phyloP scores from a whole-genome alignment of 1,284 basidiomycete genomes.

The Athelia sp. region DNA sequence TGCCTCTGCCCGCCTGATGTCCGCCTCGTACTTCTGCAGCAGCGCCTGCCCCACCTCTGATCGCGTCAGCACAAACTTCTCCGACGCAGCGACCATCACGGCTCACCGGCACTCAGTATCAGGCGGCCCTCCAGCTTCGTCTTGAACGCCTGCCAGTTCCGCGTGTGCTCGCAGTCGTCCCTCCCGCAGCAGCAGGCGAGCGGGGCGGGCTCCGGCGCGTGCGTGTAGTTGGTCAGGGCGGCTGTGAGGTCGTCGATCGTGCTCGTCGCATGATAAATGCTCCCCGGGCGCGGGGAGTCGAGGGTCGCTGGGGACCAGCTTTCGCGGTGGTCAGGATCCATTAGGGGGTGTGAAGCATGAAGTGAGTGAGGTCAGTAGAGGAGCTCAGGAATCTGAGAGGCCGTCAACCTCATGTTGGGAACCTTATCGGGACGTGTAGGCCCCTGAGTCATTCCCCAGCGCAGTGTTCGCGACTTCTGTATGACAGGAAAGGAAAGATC shows the following conservation, averaged over 20 bases:
- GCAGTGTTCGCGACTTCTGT: too few relatives aligned
- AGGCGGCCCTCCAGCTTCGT: constrained; percentile 70
- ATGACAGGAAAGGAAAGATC: too few relatives aligned
- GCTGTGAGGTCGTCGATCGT: constrained; percentile 76
- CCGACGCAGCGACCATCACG: too few relatives aligned
- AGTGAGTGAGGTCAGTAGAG: too few relatives aligned
- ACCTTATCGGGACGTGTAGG: too few relatives aligned
- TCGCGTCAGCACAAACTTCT: too few relatives aligned
- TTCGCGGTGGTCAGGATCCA: background rate
- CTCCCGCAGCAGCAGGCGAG: constrained; percentile 62
- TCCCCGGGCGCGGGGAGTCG: constrained; percentile 52
- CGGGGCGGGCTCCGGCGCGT: constrained; percentile 59
- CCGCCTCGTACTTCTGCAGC: constrained; percentile 82
- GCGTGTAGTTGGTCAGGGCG: constrained; percentile 66
- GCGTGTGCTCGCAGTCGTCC: constrained; percentile 58
- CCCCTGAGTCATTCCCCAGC: too few relatives aligned
- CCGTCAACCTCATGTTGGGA: too few relatives aligned
- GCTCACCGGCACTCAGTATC: constrained; percentile 75
- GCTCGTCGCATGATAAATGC: constrained; percentile 53
- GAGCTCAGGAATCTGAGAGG: too few relatives aligned
- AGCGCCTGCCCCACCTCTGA: constrained; percentile 92
- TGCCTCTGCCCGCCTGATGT: constrained; percentile 70
- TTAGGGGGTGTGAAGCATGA: too few relatives aligned
- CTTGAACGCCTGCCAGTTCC: constrained; percentile 62
- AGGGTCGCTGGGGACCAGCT: constrained; percentile 37